Percentiles rank a stretch among this genome's conserved stretches.
phyloP scores from a whole-genome alignment of 2,329 filamentous ascomycete genomes.

The Cladophialophora psammophila region DNA sequence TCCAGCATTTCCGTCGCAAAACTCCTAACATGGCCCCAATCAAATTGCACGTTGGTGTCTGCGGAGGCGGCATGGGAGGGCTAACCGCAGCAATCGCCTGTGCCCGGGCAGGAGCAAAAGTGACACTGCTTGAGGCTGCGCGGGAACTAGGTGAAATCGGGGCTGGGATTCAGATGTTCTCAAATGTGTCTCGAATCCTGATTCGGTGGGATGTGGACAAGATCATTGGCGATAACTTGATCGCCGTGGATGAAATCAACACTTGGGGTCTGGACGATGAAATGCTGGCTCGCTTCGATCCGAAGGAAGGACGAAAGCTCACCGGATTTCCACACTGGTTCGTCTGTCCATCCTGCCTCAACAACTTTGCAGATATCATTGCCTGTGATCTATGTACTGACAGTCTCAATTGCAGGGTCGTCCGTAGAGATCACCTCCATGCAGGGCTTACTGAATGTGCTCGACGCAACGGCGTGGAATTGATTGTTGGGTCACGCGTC shows the following conservation, averaged over 20 bases:
- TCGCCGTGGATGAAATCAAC: slow-evolving; percentile 50
- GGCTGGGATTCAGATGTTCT: slow-evolving; percentile 47
- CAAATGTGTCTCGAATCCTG: slow-evolving; percentile 52
- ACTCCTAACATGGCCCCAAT: slow-evolving; percentile 11
- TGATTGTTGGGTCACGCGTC: slow-evolving; percentile 51
- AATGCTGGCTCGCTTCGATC: slow-evolving; percentile 29
- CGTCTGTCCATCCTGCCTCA: not conserved
- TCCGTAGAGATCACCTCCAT: slow-evolving; percentile 59
- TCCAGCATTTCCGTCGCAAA: not conserved
- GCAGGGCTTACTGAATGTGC: slow-evolving; percentile 53
- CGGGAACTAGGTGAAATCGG: slow-evolving; percentile 52
- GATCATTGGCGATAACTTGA: slow-evolving; percentile 52
- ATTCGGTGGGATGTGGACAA: slow-evolving; percentile 51
- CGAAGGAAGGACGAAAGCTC: slow-evolving; percentile 29
- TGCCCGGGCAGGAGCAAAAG: slow-evolving; percentile 48
- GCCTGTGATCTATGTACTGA: not conserved
- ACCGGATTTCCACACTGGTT: slow-evolving; percentile 35
- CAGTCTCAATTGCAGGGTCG: slow-evolving; percentile 44
- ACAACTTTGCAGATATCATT: not conserved
- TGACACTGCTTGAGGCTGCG: slow-evolving; percentile 54
- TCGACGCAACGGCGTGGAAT: slow-evolving; percentile 47
- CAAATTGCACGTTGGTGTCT: slow-evolving; percentile 41
- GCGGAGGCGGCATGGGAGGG: slow-evolving; percentile 54
- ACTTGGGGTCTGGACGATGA: slow-evolving; percentile 44
- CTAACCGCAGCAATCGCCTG: slow-evolving; percentile 55